A percentile compares a stretch with the other conserved stretches of the same genome.
These are phyloP conservation scores for Kalmusia sp. DNA, from an alignment of 2,329 filamentous ascomycete species.

Conservation along the genomic window DNA sequence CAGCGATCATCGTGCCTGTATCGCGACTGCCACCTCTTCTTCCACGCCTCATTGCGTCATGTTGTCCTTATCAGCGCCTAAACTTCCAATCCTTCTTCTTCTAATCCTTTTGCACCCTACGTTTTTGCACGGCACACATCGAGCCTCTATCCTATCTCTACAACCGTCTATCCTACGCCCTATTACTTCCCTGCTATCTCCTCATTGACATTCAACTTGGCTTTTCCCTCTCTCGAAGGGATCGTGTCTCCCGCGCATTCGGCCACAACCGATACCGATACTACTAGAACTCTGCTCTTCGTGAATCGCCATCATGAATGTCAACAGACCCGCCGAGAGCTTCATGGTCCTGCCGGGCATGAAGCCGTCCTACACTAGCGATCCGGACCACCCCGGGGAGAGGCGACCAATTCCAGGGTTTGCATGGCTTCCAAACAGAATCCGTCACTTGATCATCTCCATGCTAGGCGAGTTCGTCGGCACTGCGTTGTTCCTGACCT, in stretches of 20 bases:
- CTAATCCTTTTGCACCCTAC: slow-evolving; percentile 12
- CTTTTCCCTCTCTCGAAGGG: slow-evolving; percentile 23
- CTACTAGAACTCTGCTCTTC: slow-evolving; percentile 22
- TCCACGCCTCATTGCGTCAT: slow-evolving; percentile 4
- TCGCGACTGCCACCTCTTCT: background rate
- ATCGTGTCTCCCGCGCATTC: slow-evolving; percentile 34
- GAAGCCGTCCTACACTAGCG: slow-evolving; percentile 40
- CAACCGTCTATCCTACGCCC: slow-evolving; percentile 22
- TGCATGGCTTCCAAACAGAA: slow-evolving; percentile 53
- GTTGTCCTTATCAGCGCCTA: slow-evolving; percentile 4
- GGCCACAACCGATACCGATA: slow-evolving; percentile 14
- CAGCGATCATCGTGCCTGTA: slow-evolving; percentile 5
- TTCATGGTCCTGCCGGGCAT: slow-evolving; percentile 49
- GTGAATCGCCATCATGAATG: slow-evolving; percentile 44
- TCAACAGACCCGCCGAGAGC: slow-evolving; percentile 42
- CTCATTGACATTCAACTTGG: slow-evolving; percentile 14
- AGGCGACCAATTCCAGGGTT: slow-evolving; percentile 47
- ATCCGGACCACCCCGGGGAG: slow-evolving; percentile 43
- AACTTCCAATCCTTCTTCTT: background rate
- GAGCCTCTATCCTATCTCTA: slow-evolving; percentile 12
- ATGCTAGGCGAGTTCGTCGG: slow-evolving; percentile 53
- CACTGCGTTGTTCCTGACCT: slow-evolving; percentile 50
- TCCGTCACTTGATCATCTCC: slow-evolving; percentile 53
- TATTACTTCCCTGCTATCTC: slow-evolving; percentile 11
- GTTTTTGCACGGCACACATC: background rate